Evolutionary conservation across 306 rosid species (phyloP).

Genomic region (Cicer arietinum): DNA sequence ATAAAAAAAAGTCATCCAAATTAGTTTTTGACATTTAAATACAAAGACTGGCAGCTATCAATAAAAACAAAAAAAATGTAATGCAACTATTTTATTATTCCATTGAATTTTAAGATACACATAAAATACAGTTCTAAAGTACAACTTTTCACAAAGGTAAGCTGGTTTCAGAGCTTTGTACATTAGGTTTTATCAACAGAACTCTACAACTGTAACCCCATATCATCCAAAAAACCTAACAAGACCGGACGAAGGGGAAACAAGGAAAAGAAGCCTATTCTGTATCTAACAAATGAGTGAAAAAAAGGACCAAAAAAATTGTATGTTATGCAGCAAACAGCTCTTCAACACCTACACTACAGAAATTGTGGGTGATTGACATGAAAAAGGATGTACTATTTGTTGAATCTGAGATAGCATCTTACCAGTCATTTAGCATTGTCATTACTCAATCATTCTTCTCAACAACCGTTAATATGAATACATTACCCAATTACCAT

Average conservation of each 20-base stretch:
- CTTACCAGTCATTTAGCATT: slow-evolving; percentile 42
- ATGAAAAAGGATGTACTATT: background rate
- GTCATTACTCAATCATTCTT: slow-evolving; percentile 45
- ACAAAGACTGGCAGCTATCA: background rate
- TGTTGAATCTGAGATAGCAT: slow-evolving; percentile 37
- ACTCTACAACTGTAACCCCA: slow-evolving; percentile 41
- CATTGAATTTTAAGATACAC: slow-evolving; percentile 46
- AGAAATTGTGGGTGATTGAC: slow-evolving; percentile 37
- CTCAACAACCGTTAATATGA: slow-evolving; percentile 39
- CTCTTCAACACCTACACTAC: slow-evolving; percentile 42
- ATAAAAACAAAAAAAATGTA: background rate
- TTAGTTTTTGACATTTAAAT: no score
- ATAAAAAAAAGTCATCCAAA: no score
- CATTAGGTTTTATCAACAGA: slow-evolving; percentile 40
- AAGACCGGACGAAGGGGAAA: slow-evolving; percentile 34
- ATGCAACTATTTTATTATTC: slow-evolving; percentile 35
- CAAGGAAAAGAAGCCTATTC: slow-evolving; percentile 40
- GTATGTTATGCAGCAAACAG: slow-evolving; percentile 41
- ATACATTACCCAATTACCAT: slow-evolving; percentile 35
- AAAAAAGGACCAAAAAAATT: background rate
- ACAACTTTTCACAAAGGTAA: slow-evolving; percentile 47
- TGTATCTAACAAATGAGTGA: slow-evolving; percentile 38
- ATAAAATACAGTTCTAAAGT: slow-evolving; percentile 45
- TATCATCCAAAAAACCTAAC: slow-evolving; percentile 46
- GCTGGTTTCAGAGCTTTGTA: slow-evolving; percentile 48